Conservation (phyloP, 192 early-diverging fungal species). For the Pecoramyces ruminantium region DNA sequence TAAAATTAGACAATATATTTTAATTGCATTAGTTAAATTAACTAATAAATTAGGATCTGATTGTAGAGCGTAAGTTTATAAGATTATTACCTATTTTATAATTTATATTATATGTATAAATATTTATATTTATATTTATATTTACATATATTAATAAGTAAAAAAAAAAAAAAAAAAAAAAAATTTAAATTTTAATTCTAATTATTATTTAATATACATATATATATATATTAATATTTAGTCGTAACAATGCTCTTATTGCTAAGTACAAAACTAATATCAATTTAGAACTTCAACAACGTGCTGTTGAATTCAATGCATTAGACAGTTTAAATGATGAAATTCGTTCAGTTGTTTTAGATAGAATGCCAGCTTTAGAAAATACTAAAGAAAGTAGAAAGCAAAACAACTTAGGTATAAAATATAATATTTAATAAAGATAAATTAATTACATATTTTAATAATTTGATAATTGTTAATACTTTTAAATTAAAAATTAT, state of each 20-base stretch:
- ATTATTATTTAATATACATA: too few species aligned
- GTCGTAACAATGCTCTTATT: slow-evolving; percentile 36
- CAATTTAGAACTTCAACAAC: slow-evolving; percentile 84
- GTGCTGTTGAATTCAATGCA: slow-evolving; percentile 76
- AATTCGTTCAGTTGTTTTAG: slow-evolving; percentile 55
- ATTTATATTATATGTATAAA: too few species aligned
- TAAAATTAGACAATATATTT: slow-evolving; percentile 59
- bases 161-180: too few species aligned
- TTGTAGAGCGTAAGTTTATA: background rate
- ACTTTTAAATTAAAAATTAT: too few species aligned
- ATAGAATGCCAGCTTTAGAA: slow-evolving; percentile 71
- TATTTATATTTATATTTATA: too few species aligned
- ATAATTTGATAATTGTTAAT: too few species aligned
- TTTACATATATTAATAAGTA: too few species aligned
- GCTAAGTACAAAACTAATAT: slow-evolving; percentile 45
- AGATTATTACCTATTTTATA: too few species aligned
- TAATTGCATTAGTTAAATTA: slow-evolving; percentile 81
- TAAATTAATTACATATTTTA: too few species aligned
- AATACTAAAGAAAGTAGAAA: background rate
- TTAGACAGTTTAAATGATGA: slow-evolving; percentile 45
- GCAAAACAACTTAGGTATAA: background rate
- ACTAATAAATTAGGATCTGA: slow-evolving; percentile 45
- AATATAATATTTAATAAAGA: too few species aligned
- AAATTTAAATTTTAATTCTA: too few species aligned
- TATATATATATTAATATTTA: too few species aligned